A percentile compares a stretch with the other conserved stretches of the same genome.
phyloP scores from a whole-genome alignment of 768 basidiomycete species.

The Pleurotus platypus region DNA sequence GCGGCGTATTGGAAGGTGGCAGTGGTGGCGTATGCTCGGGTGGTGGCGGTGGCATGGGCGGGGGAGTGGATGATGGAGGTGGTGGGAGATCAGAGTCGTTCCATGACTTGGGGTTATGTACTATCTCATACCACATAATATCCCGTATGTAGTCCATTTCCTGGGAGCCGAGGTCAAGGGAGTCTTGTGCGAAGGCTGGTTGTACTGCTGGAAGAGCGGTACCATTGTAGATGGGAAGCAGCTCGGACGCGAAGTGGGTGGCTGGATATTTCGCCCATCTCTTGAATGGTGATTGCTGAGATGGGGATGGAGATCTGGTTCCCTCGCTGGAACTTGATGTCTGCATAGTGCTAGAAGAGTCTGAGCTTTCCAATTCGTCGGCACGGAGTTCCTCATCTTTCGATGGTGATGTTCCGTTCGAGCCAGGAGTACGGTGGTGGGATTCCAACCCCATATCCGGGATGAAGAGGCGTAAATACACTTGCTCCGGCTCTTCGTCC shows the following conservation, averaged over 20 bases:
- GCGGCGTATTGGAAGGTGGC: constrained; percentile 7
- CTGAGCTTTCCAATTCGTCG: not conserved
- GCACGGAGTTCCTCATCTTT: not conserved
- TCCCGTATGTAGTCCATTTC: not conserved
- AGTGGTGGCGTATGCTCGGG: constrained; percentile 15
- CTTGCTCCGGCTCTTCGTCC: constrained; percentile 30
- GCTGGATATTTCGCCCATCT: constrained; percentile 66
- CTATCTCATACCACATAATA: constrained; percentile 25
- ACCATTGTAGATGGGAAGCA: constrained; percentile 51
- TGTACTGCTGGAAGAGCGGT: constrained; percentile 12
- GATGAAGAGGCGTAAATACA: constrained; percentile 15
- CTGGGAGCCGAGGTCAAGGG: constrained; percentile 18
- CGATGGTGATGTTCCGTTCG: too few species aligned
- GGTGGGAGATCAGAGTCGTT: constrained; percentile 22
- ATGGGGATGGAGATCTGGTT: not conserved
- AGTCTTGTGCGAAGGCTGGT: constrained; percentile 17
- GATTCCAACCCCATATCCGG: not conserved
- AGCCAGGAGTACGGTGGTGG: not conserved
- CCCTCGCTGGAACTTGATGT: not conserved
- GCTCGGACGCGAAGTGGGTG: constrained; percentile 53
- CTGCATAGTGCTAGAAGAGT: not conserved
- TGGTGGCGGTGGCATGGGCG: constrained; percentile 4
- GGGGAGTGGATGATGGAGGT: constrained; percentile 11
- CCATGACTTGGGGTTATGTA: constrained; percentile 30
- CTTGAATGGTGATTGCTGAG: constrained; percentile 1